Evolutionary conservation across 495 filamentous ascomycete genomes (phyloP), one percentile per base, ranked within the genome.

Genomic region (Oleoguttula mirabilis): DNA sequence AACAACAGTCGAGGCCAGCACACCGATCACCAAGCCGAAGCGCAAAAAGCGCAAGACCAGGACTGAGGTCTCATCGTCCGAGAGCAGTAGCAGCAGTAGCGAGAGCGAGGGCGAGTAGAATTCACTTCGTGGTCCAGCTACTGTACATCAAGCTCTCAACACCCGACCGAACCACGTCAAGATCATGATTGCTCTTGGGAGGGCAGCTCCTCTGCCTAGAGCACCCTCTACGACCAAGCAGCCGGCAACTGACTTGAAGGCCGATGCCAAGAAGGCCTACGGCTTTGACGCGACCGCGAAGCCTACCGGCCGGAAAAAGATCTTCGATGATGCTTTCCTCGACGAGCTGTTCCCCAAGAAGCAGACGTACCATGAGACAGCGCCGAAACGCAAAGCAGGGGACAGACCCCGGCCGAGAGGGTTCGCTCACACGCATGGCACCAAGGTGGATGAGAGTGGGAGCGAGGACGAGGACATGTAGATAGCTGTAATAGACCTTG

Each of bases 1-100:
- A 1, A 14, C 17, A 24, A 2, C 25, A 24, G 20, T 8, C 3
- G 22, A 22, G 23, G 19, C 40, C 15, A 33, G 11, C 10, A 14
- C 10, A 11, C 20, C 25, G 21, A 34, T 12, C 22, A 19, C 16
- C 14, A 36, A 21, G 16, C 12, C 27, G 1, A 47, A 39, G 23
- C 27, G 37, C 8, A 50, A 39, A 17, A 52, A 43, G 32, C 43
- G 49, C 11, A 52, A 52, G 22, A 20, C 45, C 0, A 21, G 49
- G 22, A 52, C 49, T 1, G 32, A 52, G 27, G 45, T 33, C 16
- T 39, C 33, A 2, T 43, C 39, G 3, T 38, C 48, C 17, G 30
- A 36, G 10, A 23, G 22, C n/a, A 48, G 39, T 32, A 36, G 32
- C 21, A 37, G 21, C 12, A 44, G 31, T 23, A 21, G 22, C 31